Percentiles rank a stretch among this genome's conserved stretches.
These are phyloP conservation scores for Pseudopediastrum boryanum DNA, from an alignment of 139 green algal genomes.

Conservation along the genomic window DNA sequence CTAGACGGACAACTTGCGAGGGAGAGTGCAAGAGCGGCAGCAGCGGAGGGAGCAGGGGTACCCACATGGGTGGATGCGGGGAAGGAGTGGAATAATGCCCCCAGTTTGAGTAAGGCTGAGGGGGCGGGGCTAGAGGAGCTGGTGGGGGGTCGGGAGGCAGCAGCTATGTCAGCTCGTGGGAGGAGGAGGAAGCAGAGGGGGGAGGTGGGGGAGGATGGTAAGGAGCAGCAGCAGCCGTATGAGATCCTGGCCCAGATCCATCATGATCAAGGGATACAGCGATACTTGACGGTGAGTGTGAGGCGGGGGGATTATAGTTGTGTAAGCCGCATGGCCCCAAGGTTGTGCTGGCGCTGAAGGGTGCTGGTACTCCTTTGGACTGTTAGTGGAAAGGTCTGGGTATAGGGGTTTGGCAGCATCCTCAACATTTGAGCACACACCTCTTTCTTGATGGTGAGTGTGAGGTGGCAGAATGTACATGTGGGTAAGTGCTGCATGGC, in stretches of 20 bases:
- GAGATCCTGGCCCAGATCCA: conserved; percentile 30
- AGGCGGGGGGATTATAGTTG: not conserved
- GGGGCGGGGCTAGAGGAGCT: conserved; percentile 27
- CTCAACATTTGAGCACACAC: not conserved
- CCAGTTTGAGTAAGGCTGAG: not conserved
- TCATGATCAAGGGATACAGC: conserved; percentile 23
- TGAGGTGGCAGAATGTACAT: not conserved
- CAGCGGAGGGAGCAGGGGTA: not conserved
- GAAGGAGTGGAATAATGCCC: not conserved
- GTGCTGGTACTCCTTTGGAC: not conserved
- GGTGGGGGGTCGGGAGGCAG: conserved; percentile 17
- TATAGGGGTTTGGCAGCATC: not conserved
- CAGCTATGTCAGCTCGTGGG: not conserved
- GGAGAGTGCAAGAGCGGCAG: no score
- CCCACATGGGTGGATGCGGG: not conserved
- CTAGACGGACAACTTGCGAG: no score
- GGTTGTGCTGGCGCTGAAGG: not conserved
- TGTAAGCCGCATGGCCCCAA: not conserved
- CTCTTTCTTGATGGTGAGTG: not conserved
- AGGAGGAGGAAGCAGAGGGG: not conserved
- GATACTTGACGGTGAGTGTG: conserved; percentile 19
- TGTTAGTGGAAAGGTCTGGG: not conserved
- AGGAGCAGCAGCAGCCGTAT: not conserved
- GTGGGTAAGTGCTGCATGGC: no score
- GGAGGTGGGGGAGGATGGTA: not conserved